phyloP scores from a whole-genome alignment of 768 basidiomycete genomes.

The Boletus insuetus region DNA sequence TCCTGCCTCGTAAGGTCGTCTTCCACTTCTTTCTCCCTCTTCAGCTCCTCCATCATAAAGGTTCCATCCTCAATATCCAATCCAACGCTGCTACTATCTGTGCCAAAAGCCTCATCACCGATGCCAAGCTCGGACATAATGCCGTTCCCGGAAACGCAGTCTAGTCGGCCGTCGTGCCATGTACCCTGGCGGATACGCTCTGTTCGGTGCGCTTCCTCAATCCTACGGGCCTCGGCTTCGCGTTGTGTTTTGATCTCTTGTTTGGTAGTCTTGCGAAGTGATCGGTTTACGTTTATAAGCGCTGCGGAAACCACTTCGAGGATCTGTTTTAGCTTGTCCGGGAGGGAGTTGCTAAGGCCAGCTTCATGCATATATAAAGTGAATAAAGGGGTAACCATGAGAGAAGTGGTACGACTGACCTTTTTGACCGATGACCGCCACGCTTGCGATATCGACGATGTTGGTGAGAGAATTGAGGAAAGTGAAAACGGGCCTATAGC shows the following conservation, averaged over 20 bases:
- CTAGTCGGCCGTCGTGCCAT: conserved; percentile 87
- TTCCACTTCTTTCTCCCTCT: conserved; percentile 30
- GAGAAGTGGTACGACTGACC: conserved; percentile 37
- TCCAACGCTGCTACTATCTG: conserved; percentile 31
- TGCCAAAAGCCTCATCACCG: conserved; percentile 63
- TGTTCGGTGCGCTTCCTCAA: conserved; percentile 38
- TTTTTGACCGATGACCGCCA: conserved; percentile 96
- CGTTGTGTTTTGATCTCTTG: conserved; percentile 38
- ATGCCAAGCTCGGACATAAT: conserved; percentile 82
- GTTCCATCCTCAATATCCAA: conserved; percentile 5
- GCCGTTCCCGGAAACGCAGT: conserved; percentile 83
- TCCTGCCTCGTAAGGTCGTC: conserved; percentile 31
- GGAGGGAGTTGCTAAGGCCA: conserved; percentile 74
- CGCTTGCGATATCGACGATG: conserved; percentile 86
- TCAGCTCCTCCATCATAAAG: conserved; percentile 17
- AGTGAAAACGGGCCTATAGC: conserved; percentile 87
- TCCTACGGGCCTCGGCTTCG: conserved; percentile 35
- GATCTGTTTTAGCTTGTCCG: conserved; percentile 82
- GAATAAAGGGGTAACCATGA: not conserved
- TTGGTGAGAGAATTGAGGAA: conserved; percentile 78
- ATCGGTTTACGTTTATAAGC: conserved; percentile 59
- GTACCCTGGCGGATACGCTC: conserved; percentile 57
- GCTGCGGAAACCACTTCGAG: conserved; percentile 74
- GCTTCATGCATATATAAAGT: conserved; percentile 42
- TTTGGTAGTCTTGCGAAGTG: conserved; percentile 45